Percentiles rank a stretch among this genome's conserved stretches.
Conservation (phyloP, 225 moss, liverwort and hornwort genomes). For the Pleurozium schreberi region DNA sequence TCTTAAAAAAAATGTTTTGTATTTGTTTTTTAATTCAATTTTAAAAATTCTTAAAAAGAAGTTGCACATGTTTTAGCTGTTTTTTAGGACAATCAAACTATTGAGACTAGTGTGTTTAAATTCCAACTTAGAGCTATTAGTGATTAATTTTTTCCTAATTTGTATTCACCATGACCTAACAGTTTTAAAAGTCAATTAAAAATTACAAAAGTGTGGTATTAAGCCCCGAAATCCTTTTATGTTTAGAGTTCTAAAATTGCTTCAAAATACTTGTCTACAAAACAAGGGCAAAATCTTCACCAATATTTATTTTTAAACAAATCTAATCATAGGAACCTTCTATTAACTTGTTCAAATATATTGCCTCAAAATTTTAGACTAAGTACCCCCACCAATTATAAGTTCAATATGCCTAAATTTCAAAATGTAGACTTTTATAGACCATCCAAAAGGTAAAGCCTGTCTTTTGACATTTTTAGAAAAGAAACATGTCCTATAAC, state of each 20-base stretch:
- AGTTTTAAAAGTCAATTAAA: not conserved
- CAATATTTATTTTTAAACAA: too few relatives aligned
- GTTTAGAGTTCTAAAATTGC: too few relatives aligned
- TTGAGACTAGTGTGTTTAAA: not conserved
- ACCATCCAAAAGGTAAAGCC: not conserved
- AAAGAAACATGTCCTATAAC: not conserved
- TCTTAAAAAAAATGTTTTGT: not conserved
- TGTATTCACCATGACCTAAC: not conserved
- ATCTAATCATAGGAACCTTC: accelerated
- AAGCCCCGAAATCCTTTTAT: too few relatives aligned
- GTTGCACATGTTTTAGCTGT: accelerated
- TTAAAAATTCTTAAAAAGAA: not conserved
- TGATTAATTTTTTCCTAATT: not conserved
- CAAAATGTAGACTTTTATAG: not conserved
- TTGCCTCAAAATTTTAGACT: not conserved
- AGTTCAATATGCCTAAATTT: not conserved
- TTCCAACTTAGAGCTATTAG: not conserved
- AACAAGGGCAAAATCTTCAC: too few relatives aligned
- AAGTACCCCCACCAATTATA: not conserved
- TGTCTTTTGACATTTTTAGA: not conserved
- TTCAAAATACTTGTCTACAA: too few relatives aligned
- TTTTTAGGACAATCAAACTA: accelerated
- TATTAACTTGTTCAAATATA: accelerated
- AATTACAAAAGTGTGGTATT: too few relatives aligned
- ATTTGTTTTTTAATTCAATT: accelerated